Conservation (phyloP, 2,329 filamentous ascomycete genomes). For the Cryoendolithus antarcticus region DNA sequence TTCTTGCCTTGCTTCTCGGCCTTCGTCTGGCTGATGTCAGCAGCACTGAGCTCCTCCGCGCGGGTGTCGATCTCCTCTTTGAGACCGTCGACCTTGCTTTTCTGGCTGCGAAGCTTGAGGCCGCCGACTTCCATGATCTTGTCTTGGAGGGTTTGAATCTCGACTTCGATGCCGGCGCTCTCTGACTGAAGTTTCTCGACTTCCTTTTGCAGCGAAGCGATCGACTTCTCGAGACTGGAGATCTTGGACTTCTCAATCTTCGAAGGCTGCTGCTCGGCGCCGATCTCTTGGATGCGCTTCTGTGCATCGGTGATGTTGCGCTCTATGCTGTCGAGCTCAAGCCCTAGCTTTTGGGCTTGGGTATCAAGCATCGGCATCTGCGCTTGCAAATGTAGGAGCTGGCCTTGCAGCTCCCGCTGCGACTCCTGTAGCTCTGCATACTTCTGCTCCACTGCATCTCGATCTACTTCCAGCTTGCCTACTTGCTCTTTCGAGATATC, state of each 20-base stretch:
- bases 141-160: slow-evolving; percentile 85
- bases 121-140: slow-evolving; percentile 98
- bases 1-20: slow-evolving; percentile 86
- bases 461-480: slow-evolving; percentile 70
- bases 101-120: slow-evolving; percentile 80
- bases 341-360: slow-evolving; percentile 74
- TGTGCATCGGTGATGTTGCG: slow-evolving; percentile 75
- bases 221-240: slow-evolving; percentile 61
- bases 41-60: slow-evolving; percentile 69
- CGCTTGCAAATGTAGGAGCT: slow-evolving; percentile 58
- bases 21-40: slow-evolving; percentile 81
- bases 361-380: slow-evolving; percentile 78
- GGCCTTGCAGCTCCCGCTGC: slow-evolving; percentile 64
- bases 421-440: slow-evolving; percentile 78
- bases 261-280: slow-evolving; percentile 67
- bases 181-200: slow-evolving; percentile 69
- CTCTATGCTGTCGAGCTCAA: slow-evolving; percentile 79
- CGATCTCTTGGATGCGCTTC: slow-evolving; percentile 73
- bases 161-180: slow-evolving; percentile 79
- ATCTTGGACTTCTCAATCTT: slow-evolving; percentile 68
- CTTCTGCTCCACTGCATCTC: slow-evolving; percentile 70
- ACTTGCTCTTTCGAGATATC: slow-evolving; percentile 85
- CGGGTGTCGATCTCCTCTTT: slow-evolving; percentile 76
- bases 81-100: slow-evolving; percentile 76
- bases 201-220: slow-evolving; percentile 62